Evolutionary conservation across 495 filamentous ascomycete genomes (phyloP).

Genomic region (Lepraria neglecta): DNA sequence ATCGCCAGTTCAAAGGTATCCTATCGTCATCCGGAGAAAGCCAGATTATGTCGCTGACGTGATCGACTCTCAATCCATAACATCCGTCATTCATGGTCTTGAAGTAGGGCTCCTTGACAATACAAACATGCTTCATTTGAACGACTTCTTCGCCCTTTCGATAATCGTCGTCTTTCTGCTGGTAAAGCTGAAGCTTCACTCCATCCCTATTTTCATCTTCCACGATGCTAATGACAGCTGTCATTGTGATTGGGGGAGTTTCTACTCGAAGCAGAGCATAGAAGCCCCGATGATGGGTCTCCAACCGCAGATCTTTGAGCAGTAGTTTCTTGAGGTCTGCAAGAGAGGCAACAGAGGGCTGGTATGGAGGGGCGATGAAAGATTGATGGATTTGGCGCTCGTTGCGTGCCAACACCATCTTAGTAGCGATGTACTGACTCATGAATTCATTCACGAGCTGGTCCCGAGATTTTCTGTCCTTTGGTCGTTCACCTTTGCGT

Average conservation of each 20-base stretch:
- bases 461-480: slow-evolving; percentile 22
- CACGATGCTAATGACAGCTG: slow-evolving; percentile 40
- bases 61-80: slow-evolving; percentile 46
- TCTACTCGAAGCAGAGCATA: slow-evolving; percentile 41
- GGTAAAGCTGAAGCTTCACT: slow-evolving; percentile 43
- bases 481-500: slow-evolving; percentile 24
- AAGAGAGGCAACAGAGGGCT: slow-evolving; percentile 23
- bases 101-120: slow-evolving; percentile 51
- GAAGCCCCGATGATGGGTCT: slow-evolving; percentile 46
- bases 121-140: slow-evolving; percentile 30
- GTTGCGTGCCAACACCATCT: slow-evolving; percentile 14
- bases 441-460: slow-evolving; percentile 23
- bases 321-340: slow-evolving; percentile 25
- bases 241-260: slow-evolving; percentile 38
- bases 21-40: slow-evolving; percentile 31
- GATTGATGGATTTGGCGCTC: background rate
- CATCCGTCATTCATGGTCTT: slow-evolving; percentile 35
- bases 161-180: slow-evolving; percentile 31
- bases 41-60: slow-evolving; percentile 43
- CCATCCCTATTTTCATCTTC: slow-evolving; percentile 47
- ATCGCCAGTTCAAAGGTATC: slow-evolving; percentile 37
- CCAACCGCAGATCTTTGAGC: slow-evolving; percentile 37
- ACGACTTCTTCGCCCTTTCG: slow-evolving; percentile 30
- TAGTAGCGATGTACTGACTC: slow-evolving; percentile 23
- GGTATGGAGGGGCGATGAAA: slow-evolving; percentile 25